Percentiles rank a stretch among this genome's conserved stretches.
Conservation (phyloP, 768 basidiomycete species). For the Tulasnella sp. region DNA sequence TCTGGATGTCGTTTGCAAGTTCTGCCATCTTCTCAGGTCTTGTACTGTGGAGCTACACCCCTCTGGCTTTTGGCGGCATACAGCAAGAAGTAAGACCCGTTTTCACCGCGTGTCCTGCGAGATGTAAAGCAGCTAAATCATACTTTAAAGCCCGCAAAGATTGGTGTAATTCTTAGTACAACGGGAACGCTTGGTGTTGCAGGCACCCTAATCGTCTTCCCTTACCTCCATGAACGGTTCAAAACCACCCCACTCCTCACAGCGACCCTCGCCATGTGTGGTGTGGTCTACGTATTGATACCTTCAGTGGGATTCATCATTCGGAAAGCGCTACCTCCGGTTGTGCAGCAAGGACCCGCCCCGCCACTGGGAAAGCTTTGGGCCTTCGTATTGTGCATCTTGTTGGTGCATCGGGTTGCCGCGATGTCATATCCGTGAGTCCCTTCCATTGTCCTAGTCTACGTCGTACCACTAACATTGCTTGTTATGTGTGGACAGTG, state of each 20-base stretch:
- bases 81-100: constrained; percentile 49
- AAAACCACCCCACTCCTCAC: not conserved
- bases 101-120: not conserved
- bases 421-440: constrained; percentile 55
- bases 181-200: not conserved
- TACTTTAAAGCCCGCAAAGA: not conserved
- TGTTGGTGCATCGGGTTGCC: constrained; percentile 45
- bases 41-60: constrained; percentile 63
- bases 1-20: constrained; percentile 41
- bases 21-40: constrained; percentile 58
- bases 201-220: not conserved
- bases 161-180: not conserved
- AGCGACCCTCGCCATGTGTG: not conserved
- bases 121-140: not conserved
- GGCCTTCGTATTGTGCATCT: constrained; percentile 47
- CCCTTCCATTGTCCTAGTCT: not conserved
- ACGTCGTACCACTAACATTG: not conserved
- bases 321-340: not conserved
- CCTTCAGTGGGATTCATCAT: not conserved
- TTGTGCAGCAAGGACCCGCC: not conserved
- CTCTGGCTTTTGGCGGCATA: constrained; percentile 54
- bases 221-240: not conserved
- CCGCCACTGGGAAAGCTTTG: constrained; percentile 35
- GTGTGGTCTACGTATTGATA: not conserved
- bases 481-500: constrained; percentile 37